phyloP scores from a whole-genome alignment of 2,329 filamentous ascomycete genomes.

The Clarireedia hainanense region DNA sequence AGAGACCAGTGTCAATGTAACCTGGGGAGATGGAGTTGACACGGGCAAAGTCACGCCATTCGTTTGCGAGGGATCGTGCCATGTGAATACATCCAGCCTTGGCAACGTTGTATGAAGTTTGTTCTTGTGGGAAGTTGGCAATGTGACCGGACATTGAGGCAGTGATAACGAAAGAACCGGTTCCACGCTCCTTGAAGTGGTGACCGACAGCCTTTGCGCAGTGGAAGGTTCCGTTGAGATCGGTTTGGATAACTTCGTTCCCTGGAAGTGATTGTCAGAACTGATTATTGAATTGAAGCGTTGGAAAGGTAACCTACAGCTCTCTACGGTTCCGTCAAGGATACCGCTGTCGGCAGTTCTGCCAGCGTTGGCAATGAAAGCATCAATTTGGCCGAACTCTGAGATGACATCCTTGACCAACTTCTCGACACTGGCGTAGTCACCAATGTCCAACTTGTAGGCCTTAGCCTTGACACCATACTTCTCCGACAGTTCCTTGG shows the following conservation, averaged over 20 bases:
- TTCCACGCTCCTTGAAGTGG: constrained; percentile 59
- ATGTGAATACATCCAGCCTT: constrained; percentile 62
- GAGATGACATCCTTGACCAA: constrained; percentile 50
- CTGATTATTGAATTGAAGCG: too few relatives aligned
- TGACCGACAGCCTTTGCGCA: constrained; percentile 61
- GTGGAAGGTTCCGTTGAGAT: constrained; percentile 57
- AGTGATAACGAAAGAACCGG: constrained; percentile 58
- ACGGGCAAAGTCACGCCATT: constrained; percentile 62
- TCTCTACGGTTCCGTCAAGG: constrained; percentile 58
- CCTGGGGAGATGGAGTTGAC: constrained; percentile 62
- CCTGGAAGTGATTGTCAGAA: not conserved
- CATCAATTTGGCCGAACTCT: constrained; percentile 65
- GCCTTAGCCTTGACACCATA: constrained; percentile 60
- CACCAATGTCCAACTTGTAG: constrained; percentile 56
- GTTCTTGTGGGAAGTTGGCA: constrained; percentile 53
- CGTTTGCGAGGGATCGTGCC: constrained; percentile 56
- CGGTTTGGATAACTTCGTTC: constrained; percentile 56
- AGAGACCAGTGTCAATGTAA: constrained; percentile 57
- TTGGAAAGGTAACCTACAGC: constrained; percentile 35
- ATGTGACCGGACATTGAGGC: constrained; percentile 53
- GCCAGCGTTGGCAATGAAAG: constrained; percentile 63
- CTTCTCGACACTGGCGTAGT: constrained; percentile 43
- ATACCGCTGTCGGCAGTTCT: constrained; percentile 61
- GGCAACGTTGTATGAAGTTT: constrained; percentile 56
- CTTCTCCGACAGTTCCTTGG: constrained; percentile 48